Evolutionary conservation across 352 stramenopile species (phyloP).

Genomic region (Discostella stelligera): DNA sequence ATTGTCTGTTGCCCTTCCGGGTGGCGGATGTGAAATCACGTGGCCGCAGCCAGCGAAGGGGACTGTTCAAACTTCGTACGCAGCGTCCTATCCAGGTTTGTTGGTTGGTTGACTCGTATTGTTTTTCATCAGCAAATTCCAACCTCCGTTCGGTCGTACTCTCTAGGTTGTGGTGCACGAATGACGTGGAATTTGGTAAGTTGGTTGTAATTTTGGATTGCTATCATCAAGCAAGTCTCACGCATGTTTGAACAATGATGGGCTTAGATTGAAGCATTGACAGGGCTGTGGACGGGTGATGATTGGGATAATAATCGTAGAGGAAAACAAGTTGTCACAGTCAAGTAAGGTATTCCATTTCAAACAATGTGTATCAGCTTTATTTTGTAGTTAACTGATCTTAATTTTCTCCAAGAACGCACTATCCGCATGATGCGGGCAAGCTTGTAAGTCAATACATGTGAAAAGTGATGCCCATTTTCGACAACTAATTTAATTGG

Average conservation of each 20-base stretch:
- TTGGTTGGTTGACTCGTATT: not conserved
- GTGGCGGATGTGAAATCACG: conserved; percentile 51
- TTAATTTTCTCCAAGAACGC: conserved; percentile 29
- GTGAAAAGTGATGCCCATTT: not conserved
- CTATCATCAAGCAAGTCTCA: not conserved
- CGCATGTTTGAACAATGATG: conserved; percentile 1
- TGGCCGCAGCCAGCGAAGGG: conserved; percentile 34
- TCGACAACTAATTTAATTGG: conserved; percentile 1
- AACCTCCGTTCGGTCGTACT: not conserved
- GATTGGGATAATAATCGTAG: conserved; percentile 57
- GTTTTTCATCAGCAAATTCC: not conserved
- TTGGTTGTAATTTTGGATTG: not conserved
- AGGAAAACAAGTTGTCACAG: conserved; percentile 46
- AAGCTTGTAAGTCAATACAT: conserved; percentile 30
- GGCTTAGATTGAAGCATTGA: conserved; percentile 46
- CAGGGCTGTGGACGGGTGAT: conserved; percentile 56
- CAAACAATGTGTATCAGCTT: not conserved
- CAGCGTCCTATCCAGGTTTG: conserved; percentile 44
- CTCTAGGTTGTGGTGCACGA: conserved; percentile 37
- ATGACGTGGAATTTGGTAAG: conserved; percentile 59
- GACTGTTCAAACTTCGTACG: conserved; percentile 39
- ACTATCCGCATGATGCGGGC: conserved; percentile 55
- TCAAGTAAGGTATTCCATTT: conserved; percentile 36
- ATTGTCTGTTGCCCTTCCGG: conserved; percentile 33
- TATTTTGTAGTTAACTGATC: conserved; percentile 6